phyloP scores from a whole-genome alignment of 495 filamentous ascomycete species.

The Oidiodendron maius region DNA sequence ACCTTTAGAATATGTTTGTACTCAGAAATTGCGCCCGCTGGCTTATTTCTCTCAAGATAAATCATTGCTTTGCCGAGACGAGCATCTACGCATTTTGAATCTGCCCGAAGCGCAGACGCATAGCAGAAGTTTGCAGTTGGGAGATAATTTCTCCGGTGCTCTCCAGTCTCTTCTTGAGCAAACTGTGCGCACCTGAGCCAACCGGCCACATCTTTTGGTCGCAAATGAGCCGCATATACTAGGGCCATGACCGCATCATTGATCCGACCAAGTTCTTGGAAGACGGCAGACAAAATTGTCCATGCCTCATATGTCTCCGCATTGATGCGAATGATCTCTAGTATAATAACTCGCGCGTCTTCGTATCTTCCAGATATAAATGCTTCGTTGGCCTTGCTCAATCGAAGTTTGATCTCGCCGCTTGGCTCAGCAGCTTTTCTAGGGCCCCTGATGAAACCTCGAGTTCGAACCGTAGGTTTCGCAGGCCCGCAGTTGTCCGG shows the following conservation, averaged over 20 bases:
- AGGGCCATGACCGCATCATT: constrained; percentile 62
- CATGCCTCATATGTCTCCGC: constrained; percentile 79
- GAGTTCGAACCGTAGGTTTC: neutral
- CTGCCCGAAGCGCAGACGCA: constrained; percentile 57
- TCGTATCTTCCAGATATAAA: constrained; percentile 64
- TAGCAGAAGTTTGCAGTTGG: constrained; percentile 62
- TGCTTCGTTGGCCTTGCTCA: constrained; percentile 63
- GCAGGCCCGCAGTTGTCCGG: neutral
- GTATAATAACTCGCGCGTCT: constrained; percentile 53
- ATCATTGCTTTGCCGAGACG: constrained; percentile 56
- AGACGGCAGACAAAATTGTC: constrained; percentile 66
- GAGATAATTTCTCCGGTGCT: constrained; percentile 43
- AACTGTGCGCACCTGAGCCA: constrained; percentile 67
- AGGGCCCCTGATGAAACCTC: constrained; percentile 53
- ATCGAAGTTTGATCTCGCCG: constrained; percentile 64
- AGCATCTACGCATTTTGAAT: constrained; percentile 49
- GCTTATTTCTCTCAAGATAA: constrained; percentile 50
- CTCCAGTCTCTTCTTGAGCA: constrained; percentile 54
- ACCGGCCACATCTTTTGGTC: constrained; percentile 56
- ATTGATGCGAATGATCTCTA: constrained; percentile 71
- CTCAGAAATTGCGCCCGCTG: constrained; percentile 50
- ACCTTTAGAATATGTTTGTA: constrained; percentile 58
- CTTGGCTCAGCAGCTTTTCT: constrained; percentile 68
- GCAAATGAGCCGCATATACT: constrained; percentile 65
- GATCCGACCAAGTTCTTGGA: constrained; percentile 59